These are phyloP conservation scores for Cladosporium sp. DNA, from an alignment of 2,329 filamentous ascomycete species.

Conservation along the genomic window DNA sequence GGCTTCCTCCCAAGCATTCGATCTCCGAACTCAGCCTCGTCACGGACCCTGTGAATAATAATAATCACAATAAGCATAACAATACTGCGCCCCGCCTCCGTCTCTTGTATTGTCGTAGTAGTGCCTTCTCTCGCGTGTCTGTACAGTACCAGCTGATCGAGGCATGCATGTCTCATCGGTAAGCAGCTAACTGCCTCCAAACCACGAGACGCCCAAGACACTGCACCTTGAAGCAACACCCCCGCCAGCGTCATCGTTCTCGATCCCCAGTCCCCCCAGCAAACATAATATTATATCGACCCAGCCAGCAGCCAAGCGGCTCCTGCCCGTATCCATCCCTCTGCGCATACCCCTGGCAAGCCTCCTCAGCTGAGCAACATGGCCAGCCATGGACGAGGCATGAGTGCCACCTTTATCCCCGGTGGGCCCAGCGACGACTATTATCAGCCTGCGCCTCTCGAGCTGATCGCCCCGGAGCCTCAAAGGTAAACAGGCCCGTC, in stretches of 20 bases:
- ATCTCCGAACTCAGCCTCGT: not conserved
- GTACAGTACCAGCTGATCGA: not conserved
- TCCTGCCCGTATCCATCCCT: not conserved
- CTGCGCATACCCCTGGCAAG: not conserved
- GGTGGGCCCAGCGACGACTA: constrained; percentile 69
- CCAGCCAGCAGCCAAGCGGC: not conserved
- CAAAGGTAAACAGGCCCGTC: constrained; percentile 57
- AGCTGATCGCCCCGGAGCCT: constrained; percentile 69
- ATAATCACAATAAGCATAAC: not conserved
- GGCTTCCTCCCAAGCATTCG: too few relatives aligned
- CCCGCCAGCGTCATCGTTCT: not conserved
- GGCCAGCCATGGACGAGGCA: constrained; percentile 20
- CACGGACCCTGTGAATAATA: not conserved
- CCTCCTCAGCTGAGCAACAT: not conserved
- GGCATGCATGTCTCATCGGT: constrained; percentile 1
- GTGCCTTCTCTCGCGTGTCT: not conserved
- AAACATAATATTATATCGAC: constrained; percentile 1
- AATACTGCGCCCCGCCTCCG: not conserved
- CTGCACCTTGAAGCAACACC: not conserved
- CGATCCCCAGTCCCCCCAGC: not conserved
- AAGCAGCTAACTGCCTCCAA: not conserved
- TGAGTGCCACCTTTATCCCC: constrained; percentile 68
- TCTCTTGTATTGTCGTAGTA: not conserved
- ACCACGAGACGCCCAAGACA: constrained; percentile 2
- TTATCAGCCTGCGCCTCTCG: constrained; percentile 61